A percentile compares a stretch with the other conserved stretches of the same genome.
Conservation (phyloP, 208 protist genomes). For the Acanthamoeba triangularis region DNA sequence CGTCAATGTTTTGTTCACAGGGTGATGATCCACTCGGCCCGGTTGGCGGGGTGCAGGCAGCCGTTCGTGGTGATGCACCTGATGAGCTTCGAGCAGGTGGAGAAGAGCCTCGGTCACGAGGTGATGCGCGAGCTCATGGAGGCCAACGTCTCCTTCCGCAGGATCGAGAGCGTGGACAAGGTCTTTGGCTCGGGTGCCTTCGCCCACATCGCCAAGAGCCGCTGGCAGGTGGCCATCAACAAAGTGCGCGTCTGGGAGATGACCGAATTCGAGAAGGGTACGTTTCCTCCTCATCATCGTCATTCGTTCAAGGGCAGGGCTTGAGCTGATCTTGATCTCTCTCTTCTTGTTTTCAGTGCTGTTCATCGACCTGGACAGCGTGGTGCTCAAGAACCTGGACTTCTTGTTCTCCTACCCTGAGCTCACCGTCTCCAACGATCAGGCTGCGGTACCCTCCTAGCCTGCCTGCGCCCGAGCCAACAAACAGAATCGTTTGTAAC, state of each 20-base stretch:
- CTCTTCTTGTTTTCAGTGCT: not conserved
- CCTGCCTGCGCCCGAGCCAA: no score
- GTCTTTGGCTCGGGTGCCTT: conserved; percentile 10
- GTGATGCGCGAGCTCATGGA: conserved; percentile 20
- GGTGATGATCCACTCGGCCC: conserved; percentile 12
- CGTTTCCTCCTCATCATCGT: not conserved
- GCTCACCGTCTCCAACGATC: conserved; percentile 41
- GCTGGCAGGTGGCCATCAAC: conserved; percentile 56
- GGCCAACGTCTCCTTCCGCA: conserved; percentile 12
- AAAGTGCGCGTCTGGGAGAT: conserved; percentile 40
- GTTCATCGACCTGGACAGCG: conserved; percentile 47
- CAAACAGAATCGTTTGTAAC: no score
- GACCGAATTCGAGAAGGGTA: conserved; percentile 38
- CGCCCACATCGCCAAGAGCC: conserved; percentile 44
- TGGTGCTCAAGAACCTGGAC: conserved; percentile 34
- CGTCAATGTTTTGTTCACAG: no score
- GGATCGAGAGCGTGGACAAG: conserved; percentile 7
- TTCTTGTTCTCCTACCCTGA: conserved; percentile 41
- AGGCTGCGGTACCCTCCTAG: not conserved
- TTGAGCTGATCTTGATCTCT: not conserved
- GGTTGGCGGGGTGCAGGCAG: not conserved
- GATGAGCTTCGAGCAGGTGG: conserved; percentile 12
- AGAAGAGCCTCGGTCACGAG: not conserved
- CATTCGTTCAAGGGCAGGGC: no score
- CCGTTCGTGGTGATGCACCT: conserved; percentile 42